These are phyloP conservation scores for Colletotrichum sp. DNA, from an alignment of 2,329 filamentous ascomycete genomes.

Conservation along the genomic window DNA sequence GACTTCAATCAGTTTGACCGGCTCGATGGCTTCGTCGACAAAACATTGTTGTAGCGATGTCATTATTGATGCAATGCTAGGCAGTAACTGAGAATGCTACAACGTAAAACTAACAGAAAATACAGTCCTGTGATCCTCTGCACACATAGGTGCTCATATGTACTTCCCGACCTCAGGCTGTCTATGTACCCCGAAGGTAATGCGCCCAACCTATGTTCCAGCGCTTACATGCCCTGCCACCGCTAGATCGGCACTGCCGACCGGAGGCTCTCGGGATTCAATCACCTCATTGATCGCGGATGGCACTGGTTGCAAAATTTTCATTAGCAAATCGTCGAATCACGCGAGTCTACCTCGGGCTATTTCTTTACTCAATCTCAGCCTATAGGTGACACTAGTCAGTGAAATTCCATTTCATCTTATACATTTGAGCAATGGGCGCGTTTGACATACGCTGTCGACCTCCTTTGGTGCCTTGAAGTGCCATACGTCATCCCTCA, in stretches of 20 bases:
- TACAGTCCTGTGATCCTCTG: background rate
- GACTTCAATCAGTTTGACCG: background rate
- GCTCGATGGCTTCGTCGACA: background rate
- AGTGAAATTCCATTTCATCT: background rate
- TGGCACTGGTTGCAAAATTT: background rate
- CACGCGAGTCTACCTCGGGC: background rate
- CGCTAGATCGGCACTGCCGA: background rate
- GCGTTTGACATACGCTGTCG: background rate
- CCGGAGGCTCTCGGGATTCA: background rate
- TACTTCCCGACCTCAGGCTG: background rate
- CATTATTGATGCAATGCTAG: background rate
- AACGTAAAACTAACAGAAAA: background rate
- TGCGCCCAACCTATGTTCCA: background rate
- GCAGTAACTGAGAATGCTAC: background rate
- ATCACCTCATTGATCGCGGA: background rate
- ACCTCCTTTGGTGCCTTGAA: slow-evolving; percentile 27
- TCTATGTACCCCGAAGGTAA: background rate
- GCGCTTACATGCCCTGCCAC: background rate
- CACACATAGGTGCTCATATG: background rate
- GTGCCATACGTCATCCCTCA: slow-evolving; percentile 33
- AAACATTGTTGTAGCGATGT: background rate
- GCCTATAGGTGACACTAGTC: background rate
- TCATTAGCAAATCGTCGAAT: background rate
- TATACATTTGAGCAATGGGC: background rate
- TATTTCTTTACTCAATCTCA: background rate